Conservation (phyloP, 2,329 filamentous ascomycete genomes). For the Salinomyces thailandicus region DNA sequence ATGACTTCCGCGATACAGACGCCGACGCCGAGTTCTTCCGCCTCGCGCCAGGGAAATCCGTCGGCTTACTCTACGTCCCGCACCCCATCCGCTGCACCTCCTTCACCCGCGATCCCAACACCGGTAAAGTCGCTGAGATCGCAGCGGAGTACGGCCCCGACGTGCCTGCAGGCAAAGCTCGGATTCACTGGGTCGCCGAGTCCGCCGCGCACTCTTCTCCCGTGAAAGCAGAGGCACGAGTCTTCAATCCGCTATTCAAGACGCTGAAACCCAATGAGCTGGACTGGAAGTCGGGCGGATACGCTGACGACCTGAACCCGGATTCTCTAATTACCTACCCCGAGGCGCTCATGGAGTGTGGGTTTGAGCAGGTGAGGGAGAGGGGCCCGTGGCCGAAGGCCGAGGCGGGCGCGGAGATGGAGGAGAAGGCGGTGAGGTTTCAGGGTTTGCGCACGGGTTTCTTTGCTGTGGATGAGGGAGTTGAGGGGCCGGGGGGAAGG, state of each 20-base stretch:
- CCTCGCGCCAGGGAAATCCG: conserved; percentile 61
- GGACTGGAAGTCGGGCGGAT: conserved; percentile 59
- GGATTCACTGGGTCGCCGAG: conserved; percentile 80
- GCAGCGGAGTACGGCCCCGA: conserved; percentile 62
- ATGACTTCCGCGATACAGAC: conserved; percentile 65
- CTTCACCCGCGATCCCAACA: conserved; percentile 55
- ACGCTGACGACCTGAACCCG: conserved; percentile 73
- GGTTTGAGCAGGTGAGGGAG: conserved; percentile 64
- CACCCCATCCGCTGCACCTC: conserved; percentile 58
- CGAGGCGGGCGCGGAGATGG: conserved; percentile 53
- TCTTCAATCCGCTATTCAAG: conserved; percentile 78
- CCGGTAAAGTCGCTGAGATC: conserved; percentile 56
- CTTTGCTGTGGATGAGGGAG: conserved; percentile 68
- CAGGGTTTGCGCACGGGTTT: conserved; percentile 85
- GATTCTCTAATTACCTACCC: conserved; percentile 71
- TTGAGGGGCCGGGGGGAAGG: conserved; percentile 48
- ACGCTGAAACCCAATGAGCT: conserved; percentile 69
- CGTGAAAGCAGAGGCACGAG: conserved; percentile 59
- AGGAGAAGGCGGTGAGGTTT: conserved; percentile 69
- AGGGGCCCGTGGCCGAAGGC: conserved; percentile 74
- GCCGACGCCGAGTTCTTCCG: conserved; percentile 68
- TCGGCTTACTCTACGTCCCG: conserved; percentile 61
- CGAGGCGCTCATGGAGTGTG: conserved; percentile 69
- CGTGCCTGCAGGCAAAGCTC: conserved; percentile 33
- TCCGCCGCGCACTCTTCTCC: conserved; percentile 51